Conservation (phyloP, 1,284 basidiomycete species). For the Cutaneotrichosporon cavernicola region DNA sequence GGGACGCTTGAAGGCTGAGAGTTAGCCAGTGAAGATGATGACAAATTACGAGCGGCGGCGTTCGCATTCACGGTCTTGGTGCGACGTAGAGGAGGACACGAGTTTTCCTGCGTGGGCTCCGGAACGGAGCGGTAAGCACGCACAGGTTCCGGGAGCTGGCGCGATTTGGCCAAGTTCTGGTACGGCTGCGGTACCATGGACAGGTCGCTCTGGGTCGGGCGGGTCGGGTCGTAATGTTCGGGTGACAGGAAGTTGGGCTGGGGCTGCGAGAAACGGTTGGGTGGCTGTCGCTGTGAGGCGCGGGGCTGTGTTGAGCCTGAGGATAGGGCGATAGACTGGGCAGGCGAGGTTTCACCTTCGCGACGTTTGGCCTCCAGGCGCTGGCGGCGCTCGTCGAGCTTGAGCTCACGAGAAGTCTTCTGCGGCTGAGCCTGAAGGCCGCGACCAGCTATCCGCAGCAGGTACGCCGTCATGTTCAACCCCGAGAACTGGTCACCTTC, state of each 20-base stretch:
- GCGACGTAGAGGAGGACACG: not conserved
- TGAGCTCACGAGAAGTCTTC: not conserved
- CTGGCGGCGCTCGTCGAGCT: not conserved
- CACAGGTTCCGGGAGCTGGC: not conserved
- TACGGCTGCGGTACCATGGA: not conserved
- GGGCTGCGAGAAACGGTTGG: conserved; percentile 5
- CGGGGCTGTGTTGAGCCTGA: not conserved
- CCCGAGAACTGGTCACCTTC: not conserved
- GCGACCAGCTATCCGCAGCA: conserved; percentile 5
- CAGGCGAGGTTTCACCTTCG: not conserved
- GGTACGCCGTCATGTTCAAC: conserved; percentile 10
- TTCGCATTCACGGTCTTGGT: not conserved
- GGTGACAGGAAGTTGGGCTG: not conserved
- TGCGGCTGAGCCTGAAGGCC: not conserved
- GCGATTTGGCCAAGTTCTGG: not conserved
- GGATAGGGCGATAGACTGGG: not conserved
- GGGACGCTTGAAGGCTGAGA: conserved; percentile 14
- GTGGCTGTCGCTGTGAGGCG: not conserved
- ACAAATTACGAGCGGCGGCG: conserved; percentile 3
- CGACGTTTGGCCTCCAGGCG: not conserved
- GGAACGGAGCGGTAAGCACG: not conserved
- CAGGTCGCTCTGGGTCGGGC: not conserved
- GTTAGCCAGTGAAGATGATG: not conserved
- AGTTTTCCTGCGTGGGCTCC: not conserved
- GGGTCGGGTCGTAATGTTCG: too few species aligned